Base-by-base conservation (phyloP, 2,329 filamentous ascomycete genomes). In the Ceratocystis colombiana region DNA sequence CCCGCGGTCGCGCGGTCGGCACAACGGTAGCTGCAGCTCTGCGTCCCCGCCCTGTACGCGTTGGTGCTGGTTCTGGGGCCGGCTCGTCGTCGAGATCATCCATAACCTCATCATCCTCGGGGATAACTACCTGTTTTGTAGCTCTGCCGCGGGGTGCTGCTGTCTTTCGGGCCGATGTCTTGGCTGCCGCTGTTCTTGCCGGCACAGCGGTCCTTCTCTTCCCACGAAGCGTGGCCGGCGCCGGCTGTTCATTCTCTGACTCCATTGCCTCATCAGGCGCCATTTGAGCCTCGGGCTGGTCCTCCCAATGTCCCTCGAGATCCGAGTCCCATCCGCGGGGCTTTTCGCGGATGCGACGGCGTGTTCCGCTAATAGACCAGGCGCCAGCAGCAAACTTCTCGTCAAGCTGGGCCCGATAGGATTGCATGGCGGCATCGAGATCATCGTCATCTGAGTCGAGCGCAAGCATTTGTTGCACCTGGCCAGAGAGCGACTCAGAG, bases 251-350 rank as follows among this genome's bases (percentile, higher is more conserved):
- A 75, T 0, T 72, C 71, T 68, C 75, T 73, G 71, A 62, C 74
- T 75, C 57, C 74, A 73, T 3, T 74, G 10, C 77, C 53, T 82
- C 79, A 37, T 80, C 79, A 15, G 80, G 80, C 17, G 81, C 80
- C 37, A 65, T 17, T 17, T 62, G n/a, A 6, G 76, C 89, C 6
- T 83, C 86, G 0, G 88, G 84, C 67, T 90, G 85, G 61, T 94
- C 88, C 68, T 88, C 88, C 92, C 93, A 97, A 63, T 82, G 81
- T 0, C 92, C 94, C 62, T 96, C 88, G 30, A 92, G 78, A 70
- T 97, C 93, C n/a, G 85, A 89, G 72, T 97, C 90, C 91, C 92
- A 97, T 1, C 80, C 80, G 10, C 84, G 82, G 0, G 89, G 86
- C 73, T 89, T 93, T 44, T 61, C 61, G 68, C 89, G 79, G 6